Evolutionary conservation across 176 grass and related monocot species (phyloP).

Genomic region (Microstegium vimineum): DNA sequence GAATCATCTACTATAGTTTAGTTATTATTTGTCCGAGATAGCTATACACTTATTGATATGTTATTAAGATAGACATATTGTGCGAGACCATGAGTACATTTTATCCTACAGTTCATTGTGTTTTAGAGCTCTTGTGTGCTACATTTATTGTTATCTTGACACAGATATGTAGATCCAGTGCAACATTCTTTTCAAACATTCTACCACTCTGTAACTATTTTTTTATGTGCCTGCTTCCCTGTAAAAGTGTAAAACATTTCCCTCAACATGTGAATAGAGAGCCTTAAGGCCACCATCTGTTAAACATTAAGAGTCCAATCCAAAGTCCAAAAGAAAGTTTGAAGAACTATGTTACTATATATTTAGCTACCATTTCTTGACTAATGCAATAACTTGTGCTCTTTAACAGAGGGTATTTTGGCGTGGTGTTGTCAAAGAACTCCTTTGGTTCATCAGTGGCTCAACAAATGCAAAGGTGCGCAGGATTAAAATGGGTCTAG

Average conservation of each 20-base stretch:
- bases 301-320: neutral
- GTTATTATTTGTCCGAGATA: neutral
- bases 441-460: constrained; percentile 91
- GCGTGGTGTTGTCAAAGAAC: constrained; percentile 83
- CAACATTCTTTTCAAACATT: neutral
- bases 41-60: neutral
- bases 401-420: constrained; percentile 76
- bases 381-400: constrained; percentile 14
- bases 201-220: neutral
- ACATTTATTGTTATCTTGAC: neutral
- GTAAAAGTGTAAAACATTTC: neutral
- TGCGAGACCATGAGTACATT: neutral
- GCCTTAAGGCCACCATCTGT: neutral
- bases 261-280: neutral
- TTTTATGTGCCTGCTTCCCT: neutral
- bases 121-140: neutral
- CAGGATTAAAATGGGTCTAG: constrained; percentile 11
- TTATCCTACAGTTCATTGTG: neutral
- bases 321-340: neutral
- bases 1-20: neutral
- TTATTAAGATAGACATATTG: neutral
- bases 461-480: constrained; percentile 78
- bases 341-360: neutral
- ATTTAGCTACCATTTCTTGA: neutral
- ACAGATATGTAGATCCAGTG: neutral